Percentiles rank a stretch among this genome's conserved stretches.
Evolutionary conservation across 192 early-diverging fungal species (phyloP).

Genomic region (Geranomyces variabilis): DNA sequence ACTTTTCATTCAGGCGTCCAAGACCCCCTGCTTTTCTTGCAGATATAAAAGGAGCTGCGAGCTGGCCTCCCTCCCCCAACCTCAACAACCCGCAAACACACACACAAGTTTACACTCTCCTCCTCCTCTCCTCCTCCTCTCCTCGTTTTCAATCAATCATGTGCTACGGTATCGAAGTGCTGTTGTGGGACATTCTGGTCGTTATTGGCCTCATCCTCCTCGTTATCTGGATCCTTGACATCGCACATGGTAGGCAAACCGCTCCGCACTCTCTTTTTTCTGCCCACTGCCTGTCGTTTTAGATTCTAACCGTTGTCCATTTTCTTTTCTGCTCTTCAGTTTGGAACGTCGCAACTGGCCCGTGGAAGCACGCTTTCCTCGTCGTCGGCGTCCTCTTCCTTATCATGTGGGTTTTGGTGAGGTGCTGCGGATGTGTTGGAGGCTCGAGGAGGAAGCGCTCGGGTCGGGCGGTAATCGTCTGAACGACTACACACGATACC

Average conservation of each 20-base stretch:
- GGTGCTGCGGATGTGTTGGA: background rate
- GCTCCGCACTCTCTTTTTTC: background rate
- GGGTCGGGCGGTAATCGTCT: background rate
- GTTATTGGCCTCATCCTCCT: conserved; percentile 40
- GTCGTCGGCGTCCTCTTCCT: conserved; percentile 15
- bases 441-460: background rate
- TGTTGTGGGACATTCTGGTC: conserved; percentile 41
- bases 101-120: no score
- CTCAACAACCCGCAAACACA: no score
- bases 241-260: background rate
- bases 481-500: no score
- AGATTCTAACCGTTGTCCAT: no score
- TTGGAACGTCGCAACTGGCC: background rate
- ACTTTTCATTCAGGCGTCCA: no score
- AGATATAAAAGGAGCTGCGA: no score
- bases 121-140: no score
- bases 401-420: background rate
- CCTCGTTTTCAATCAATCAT: no score
- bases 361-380: conserved; percentile 12
- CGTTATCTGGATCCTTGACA: conserved; percentile 32
- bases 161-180: conserved; percentile 27
- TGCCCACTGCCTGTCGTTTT: background rate
- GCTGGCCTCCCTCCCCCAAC: no score
- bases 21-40: no score
- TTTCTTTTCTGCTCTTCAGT: background rate